Base-by-base conservation (phyloP, 1,284 basidiomycete species). In the Gymnopus androsaceus region DNA sequence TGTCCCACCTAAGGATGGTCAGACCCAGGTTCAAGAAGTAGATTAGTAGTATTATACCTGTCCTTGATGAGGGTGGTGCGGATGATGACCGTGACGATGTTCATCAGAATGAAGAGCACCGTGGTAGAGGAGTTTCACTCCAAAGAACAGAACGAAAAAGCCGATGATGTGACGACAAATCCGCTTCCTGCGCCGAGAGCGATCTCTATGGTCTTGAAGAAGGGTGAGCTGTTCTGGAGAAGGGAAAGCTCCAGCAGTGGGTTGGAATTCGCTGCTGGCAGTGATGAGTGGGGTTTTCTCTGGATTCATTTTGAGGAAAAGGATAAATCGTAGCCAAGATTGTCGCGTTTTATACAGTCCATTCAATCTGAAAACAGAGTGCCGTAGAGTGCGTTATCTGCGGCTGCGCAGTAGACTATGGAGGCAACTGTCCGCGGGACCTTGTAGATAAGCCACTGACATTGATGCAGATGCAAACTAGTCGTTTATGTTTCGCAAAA, bases 201-300 rank as follows among this genome's bases (percentile, higher is more conserved):
- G 38, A 34, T 21, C 41, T 12, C 33, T 30, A 31, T 46, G 42
- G n/a, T 34, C 41, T 34, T 44, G 41, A 41, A 12, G 25, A 3
- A 30, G 19, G 15, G 50, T 28, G 30, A 33, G 15, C n/a, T 28
- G 33, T 34, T 17, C 41, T 9, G 37, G 14, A 25, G 23, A 27
- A 36, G 15, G 7, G 41, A 27, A 45, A 5, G n/a, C 17, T 31
- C 6, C 21, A 2, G 48, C 25, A 25, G 47, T n/a, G 23, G 37
- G 7, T 3, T 33, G 12, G 25, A 19, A 28, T 30, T 15, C 11
- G 8, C 4, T 14, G 5, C 15, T 3, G 7, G 7, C 4, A 50
- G 48, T 11, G 23, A 49, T 11, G n/a, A 53, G n/a, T 25, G 51
- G 33, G 4, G 33, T 36, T 53, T 53, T 53, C 36, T 53, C 51